phyloP scores from a whole-genome alignment of 495 filamentous ascomycete genomes.

The Tuber magnatum region DNA sequence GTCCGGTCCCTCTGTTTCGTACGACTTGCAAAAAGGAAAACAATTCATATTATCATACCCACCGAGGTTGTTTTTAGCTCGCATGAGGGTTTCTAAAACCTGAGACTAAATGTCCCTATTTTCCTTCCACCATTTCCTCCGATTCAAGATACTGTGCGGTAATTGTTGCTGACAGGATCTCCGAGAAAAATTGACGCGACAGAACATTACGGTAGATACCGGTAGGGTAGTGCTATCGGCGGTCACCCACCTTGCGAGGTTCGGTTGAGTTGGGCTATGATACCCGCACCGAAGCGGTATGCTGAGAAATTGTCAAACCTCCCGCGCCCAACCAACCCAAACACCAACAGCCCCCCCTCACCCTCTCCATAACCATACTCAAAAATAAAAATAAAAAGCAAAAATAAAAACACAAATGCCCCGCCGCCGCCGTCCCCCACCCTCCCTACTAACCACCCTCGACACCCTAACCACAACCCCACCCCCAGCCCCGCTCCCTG shows the following conservation, averaged over 20 bases:
- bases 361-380: too few relatives aligned
- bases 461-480: conserved; percentile 50
- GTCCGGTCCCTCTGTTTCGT: background rate
- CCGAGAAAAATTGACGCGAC: background rate
- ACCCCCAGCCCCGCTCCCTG: conserved; percentile 60
- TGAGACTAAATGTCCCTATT: background rate
- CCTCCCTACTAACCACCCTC: conserved; percentile 19
- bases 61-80: too few relatives aligned
- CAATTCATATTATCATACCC: too few relatives aligned
- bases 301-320: background rate
- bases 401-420: background rate
- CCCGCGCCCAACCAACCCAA: background rate
- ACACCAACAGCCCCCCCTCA: background rate
- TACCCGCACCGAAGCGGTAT: too few relatives aligned
- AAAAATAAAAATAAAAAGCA: too few relatives aligned
- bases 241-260: background rate
- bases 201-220: background rate
- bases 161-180: background rate
- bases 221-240: background rate
- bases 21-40: background rate
- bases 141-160: background rate
- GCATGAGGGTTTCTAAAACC: too few relatives aligned
- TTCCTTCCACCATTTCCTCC: background rate
- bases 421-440: background rate
- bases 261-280: background rate